phyloP scores from a whole-genome alignment of 352 stramenopile genomes.

The Sclerospora graminicola region DNA sequence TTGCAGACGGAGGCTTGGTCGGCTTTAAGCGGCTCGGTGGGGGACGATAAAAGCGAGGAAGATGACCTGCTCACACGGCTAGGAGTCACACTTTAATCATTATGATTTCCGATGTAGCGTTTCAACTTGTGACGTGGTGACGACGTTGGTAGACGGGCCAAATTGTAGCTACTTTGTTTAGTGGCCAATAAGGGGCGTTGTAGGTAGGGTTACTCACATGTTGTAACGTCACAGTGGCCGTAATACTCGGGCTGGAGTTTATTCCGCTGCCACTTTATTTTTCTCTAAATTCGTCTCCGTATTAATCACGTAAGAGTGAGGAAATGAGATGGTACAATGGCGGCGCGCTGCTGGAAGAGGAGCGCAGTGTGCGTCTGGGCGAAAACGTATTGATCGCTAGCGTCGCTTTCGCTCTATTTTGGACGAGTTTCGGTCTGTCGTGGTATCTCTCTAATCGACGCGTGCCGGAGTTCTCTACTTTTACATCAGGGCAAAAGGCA shows the following conservation, averaged over 20 bases:
- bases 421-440: conserved; percentile 47
- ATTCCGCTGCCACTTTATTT: too few species aligned
- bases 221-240: too few species aligned
- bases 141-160: conserved; percentile 7
- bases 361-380: conserved; percentile 39
- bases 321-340: conserved; percentile 27
- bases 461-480: conserved; percentile 49
- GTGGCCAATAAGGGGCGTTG: too few species aligned
- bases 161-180: too few species aligned
- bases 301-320: neutral
- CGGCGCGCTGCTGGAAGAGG: conserved; percentile 41
- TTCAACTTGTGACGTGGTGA: conserved; percentile 1
- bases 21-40: neutral
- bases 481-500: conserved; percentile 56
- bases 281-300: too few species aligned
- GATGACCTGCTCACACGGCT: conserved; percentile 19
- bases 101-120: too few species aligned
- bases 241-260: too few species aligned
- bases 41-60: conserved; percentile 8
- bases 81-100: conserved; percentile 16
- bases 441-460: conserved; percentile 46
- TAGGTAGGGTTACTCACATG: too few species aligned
- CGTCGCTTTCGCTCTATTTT: conserved; percentile 60
- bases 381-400: conserved; percentile 55
- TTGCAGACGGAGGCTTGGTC: conserved; percentile 14